phyloP scores from a whole-genome alignment of 805 yeast genomes.

The Yarrowia keelungensis region DNA sequence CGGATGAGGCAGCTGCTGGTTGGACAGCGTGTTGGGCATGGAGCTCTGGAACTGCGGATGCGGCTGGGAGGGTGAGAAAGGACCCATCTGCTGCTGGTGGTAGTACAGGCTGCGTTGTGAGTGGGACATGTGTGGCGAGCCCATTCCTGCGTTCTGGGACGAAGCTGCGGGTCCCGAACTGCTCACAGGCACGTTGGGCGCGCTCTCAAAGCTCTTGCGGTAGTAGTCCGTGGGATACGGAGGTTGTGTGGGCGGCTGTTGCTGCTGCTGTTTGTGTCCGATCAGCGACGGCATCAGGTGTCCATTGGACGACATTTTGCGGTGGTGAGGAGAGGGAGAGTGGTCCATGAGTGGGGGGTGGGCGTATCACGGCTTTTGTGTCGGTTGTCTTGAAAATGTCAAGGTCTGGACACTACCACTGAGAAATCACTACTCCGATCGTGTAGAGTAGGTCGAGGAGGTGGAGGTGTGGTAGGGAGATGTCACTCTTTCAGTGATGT shows the following conservation, averaged over 20 bases:
- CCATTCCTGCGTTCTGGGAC: not conserved
- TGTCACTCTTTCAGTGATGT: too few relatives aligned
- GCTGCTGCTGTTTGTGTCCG: conserved; percentile 16
- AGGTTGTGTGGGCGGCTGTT: conserved; percentile 15
- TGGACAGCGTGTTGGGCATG: conserved; percentile 1
- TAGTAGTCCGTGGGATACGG: conserved; percentile 20
- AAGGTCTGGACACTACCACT: too few relatives aligned
- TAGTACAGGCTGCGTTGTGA: conserved; percentile 27
- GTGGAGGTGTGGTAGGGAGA: not conserved
- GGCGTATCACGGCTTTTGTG: too few relatives aligned
- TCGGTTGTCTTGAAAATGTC: too few relatives aligned
- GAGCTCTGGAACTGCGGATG: conserved; percentile 23
- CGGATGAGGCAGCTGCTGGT: conserved; percentile 17
- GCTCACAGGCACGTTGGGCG: not conserved
- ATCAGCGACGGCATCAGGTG: conserved; percentile 23
- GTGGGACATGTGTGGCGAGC: conserved; percentile 26
- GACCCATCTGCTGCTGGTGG: conserved; percentile 34
- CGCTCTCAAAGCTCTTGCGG: conserved; percentile 16
- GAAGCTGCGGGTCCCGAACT: not conserved
- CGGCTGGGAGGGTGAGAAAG: conserved; percentile 27
- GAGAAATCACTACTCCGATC: not conserved
- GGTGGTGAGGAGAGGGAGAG: conserved; percentile 32
- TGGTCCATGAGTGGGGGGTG: not conserved
- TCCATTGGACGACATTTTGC: conserved; percentile 22
- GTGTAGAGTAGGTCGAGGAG: not conserved